A percentile compares a stretch with the other conserved stretches of the same genome.
These are phyloP conservation scores for Phytophthora fragariaefolia DNA, from an alignment of 352 stramenopile genomes.

Conservation along the genomic window DNA sequence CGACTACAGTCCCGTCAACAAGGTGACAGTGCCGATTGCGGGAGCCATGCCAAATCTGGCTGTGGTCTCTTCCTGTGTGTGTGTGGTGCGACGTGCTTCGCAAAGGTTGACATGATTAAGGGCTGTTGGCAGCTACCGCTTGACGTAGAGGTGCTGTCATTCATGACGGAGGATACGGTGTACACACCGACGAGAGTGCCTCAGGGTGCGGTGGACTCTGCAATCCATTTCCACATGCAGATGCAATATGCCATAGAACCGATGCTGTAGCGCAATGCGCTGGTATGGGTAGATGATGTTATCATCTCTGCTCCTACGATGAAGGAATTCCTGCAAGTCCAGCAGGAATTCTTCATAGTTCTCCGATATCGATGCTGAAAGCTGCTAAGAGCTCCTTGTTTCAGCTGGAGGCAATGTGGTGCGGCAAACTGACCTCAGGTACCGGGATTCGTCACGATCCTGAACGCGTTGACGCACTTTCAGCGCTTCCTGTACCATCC, in stretches of 20 bases:
- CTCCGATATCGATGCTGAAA: slow-evolving; percentile 14
- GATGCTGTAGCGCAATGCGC: slow-evolving; percentile 22
- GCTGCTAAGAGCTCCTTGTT: slow-evolving; percentile 24
- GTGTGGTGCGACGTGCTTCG: slow-evolving; percentile 2
- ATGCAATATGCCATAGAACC: slow-evolving; percentile 9
- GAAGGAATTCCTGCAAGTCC: slow-evolving; percentile 8
- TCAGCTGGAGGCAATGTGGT: slow-evolving; percentile 19
- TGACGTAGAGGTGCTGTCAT: slow-evolving; percentile 17
- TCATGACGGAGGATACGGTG: slow-evolving; percentile 22
- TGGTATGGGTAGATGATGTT: slow-evolving; percentile 40
- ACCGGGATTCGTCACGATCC: slow-evolving; percentile 20
- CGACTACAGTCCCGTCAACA: slow-evolving; percentile 18
- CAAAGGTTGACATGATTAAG: slow-evolving; percentile 29
- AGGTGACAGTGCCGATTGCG: slow-evolving; percentile 12
- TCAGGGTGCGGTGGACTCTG: slow-evolving; percentile 14
- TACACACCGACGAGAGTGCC: slow-evolving; percentile 15
- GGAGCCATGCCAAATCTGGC: slow-evolving; percentile 22
- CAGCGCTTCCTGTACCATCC: not conserved
- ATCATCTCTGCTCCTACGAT: slow-evolving; percentile 14
- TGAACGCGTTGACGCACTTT: not conserved
- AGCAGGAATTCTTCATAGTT: slow-evolving; percentile 18
- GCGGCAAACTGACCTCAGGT: slow-evolving; percentile 19
- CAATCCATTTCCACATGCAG: slow-evolving; percentile 17
- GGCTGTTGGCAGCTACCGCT: slow-evolving; percentile 35
- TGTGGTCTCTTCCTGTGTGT: slow-evolving; percentile 18